These are phyloP conservation scores for Penicillium aurantiogriseum DNA, from an alignment of 2,329 filamentous ascomycete species.

Conservation along the genomic window DNA sequence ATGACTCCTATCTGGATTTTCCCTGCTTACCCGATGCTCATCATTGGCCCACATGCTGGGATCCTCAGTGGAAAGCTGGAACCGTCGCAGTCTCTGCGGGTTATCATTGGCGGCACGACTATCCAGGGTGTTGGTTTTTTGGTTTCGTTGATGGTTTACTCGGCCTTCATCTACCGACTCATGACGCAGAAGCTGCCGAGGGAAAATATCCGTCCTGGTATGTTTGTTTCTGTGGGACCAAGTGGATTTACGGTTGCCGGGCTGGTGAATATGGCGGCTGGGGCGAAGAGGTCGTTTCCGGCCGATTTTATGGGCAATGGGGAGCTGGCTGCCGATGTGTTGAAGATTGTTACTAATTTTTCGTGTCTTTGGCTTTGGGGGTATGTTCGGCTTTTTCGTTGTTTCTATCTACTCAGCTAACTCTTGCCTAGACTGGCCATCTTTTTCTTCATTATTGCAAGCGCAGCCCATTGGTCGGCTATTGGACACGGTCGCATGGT, in stretches of 20 bases:
- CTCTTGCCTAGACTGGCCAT: conserved; percentile 57
- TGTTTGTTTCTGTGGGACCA: conserved; percentile 82
- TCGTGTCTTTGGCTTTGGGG: conserved; percentile 78
- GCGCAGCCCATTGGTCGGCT: conserved; percentile 72
- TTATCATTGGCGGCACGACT: conserved; percentile 59
- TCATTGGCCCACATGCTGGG: conserved; percentile 71
- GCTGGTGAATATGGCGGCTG: conserved; percentile 57
- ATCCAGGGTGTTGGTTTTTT: conserved; percentile 65
- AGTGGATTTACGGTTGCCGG: conserved; percentile 66
- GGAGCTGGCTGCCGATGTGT: conserved; percentile 54
- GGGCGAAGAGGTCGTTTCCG: conserved; percentile 50
- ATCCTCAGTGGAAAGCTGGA: conserved; percentile 52
- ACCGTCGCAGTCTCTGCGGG: conserved; percentile 47
- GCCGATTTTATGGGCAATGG: conserved; percentile 58
- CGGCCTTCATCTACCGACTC: conserved; percentile 78
- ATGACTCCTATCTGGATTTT: conserved; percentile 92
- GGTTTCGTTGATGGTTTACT: conserved; percentile 74
- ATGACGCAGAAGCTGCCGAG: conserved; percentile 84
- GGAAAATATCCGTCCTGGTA: conserved; percentile 73
- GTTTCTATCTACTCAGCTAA: conserved; percentile 10
- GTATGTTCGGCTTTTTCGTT: conserved; percentile 23
- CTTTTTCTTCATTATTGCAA: conserved; percentile 79
- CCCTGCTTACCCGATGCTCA: conserved; percentile 75
- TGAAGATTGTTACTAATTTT: conserved; percentile 59
- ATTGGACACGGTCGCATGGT: conserved; percentile 60